phyloP scores from a whole-genome alignment of 1,284 basidiomycete genomes.

The Ustanciosporium gigantosporum region DNA sequence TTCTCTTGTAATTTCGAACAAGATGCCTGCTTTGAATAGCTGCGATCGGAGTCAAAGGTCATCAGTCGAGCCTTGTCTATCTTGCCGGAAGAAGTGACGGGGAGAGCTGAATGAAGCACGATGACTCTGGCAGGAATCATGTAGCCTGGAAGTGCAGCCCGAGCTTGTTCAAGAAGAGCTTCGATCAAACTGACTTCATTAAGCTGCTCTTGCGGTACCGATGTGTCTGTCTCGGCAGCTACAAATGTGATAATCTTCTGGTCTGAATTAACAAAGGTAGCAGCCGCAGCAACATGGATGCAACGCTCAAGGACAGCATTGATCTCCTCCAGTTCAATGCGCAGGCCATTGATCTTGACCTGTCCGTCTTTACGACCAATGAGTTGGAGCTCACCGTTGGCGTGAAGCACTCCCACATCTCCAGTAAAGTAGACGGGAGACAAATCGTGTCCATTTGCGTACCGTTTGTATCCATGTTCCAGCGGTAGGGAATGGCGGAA shows the following conservation, averaged over 20 bases:
- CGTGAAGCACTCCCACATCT: neutral
- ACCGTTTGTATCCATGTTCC: too few species aligned
- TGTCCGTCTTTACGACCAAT: neutral
- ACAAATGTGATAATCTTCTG: neutral
- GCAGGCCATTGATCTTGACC: constrained; percentile 1
- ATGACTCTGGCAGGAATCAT: neutral
- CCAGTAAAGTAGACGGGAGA: neutral
- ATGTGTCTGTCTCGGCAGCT: too few species aligned
- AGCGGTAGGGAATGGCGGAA: neutral
- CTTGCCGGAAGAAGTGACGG: neutral
- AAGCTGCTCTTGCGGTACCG: too few species aligned
- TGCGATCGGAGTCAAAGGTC: too few species aligned
- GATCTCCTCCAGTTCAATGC: neutral
- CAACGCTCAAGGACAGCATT: neutral
- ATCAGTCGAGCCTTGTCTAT: neutral
- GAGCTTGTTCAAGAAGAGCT: neutral
- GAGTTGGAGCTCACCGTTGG: neutral
- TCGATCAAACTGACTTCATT: neutral
- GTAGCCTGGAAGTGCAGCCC: neutral
- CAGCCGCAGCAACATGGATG: neutral
- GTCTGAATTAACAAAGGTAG: neutral
- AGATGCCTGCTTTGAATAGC: too few species aligned
- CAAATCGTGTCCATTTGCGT: neutral
- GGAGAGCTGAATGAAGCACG: neutral
- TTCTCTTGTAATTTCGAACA: too few species aligned